Base-by-base conservation (phyloP, 2,329 filamentous ascomycete species). In the Calonectria multiphialidica region DNA sequence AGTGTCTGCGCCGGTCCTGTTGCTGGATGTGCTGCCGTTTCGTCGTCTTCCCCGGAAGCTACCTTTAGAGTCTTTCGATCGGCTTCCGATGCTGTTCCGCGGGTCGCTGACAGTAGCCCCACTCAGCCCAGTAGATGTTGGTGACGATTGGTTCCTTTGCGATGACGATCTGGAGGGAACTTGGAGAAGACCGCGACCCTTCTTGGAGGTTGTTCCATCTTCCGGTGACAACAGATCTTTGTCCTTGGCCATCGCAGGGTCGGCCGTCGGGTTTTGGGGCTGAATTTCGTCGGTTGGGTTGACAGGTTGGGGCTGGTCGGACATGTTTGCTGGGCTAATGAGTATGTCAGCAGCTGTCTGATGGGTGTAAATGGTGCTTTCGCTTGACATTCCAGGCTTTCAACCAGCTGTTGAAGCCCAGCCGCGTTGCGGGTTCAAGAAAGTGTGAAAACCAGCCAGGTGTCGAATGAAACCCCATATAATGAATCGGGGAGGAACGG, bases 1-100 rank as follows among this genome's bases (percentile, higher is more conserved):
- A 76, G 87, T 89, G 80, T 86, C 88, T 78, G 86, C 86, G 79
- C 87, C 87, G 74, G 89, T 90, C 80, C 88, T 87, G 84, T 91
- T 91, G 84, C 91, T 94, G 77, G 90, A 91, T 73, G 90, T 88
- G 84, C 92, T 94, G 78, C 91, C 90, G 84, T 93, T 93, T 79
- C 91, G 88, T 79, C 90, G 88, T 76, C 89, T 87, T 74, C 88
- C 91, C 68, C 91, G 84, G 78, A 92, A 90, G 83, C 92, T 94
- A 76, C 88, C 86, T 84, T 89, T 91, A 72, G 90, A 92, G 77
- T 90, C 91, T 83, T 91, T 93, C 61, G 93, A 94, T 76, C 88
- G 88, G 71, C 89, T 88, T 76, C 90, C 89, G 77, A 92, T 90
- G 81, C 90, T 93, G 78, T 91, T 91, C 81, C 88, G 86, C 68